Conservation (phyloP, 2,329 filamentous ascomycete genomes). For the Chaetomiaceae sp. region DNA sequence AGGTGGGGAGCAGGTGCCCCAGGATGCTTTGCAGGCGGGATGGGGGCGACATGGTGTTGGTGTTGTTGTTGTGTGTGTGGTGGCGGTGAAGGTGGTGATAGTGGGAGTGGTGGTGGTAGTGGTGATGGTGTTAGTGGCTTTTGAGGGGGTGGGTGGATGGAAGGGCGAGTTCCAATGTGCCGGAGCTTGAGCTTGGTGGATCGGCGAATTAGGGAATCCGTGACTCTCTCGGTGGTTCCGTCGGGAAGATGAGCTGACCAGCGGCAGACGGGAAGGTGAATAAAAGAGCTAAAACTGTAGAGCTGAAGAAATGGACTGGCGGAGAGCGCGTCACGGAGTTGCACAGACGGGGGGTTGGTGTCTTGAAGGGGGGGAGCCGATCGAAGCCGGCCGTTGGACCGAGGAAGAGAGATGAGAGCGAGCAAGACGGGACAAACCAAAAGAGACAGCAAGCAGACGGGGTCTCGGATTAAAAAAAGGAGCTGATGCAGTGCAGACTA, state of each 20-base stretch:
- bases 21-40: slow-evolving; percentile 26
- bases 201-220: no score
- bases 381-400: background rate
- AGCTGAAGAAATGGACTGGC: background rate
- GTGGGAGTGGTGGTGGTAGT: background rate
- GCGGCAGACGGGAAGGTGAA: background rate
- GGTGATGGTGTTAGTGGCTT: background rate
- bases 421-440: background rate
- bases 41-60: slow-evolving; percentile 21
- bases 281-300: background rate
- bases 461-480: background rate
- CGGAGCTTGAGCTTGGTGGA: no score
- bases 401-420: background rate
- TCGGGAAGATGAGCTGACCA: background rate
- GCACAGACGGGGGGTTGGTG: background rate
- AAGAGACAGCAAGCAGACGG: background rate
- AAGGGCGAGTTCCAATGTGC: no score
- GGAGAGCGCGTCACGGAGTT: background rate
- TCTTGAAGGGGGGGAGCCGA: slow-evolving; percentile 9
- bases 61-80: background rate
- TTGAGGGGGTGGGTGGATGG: no score
- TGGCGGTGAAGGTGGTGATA: background rate
- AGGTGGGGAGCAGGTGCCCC: slow-evolving; percentile 32
- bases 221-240: no score
- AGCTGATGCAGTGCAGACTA: background rate